Percentiles rank a stretch among this genome's conserved stretches.
Evolutionary conservation across 2,329 filamentous ascomycete species (phyloP).

Genomic region (Aspergillus fumigatiaffinis): DNA sequence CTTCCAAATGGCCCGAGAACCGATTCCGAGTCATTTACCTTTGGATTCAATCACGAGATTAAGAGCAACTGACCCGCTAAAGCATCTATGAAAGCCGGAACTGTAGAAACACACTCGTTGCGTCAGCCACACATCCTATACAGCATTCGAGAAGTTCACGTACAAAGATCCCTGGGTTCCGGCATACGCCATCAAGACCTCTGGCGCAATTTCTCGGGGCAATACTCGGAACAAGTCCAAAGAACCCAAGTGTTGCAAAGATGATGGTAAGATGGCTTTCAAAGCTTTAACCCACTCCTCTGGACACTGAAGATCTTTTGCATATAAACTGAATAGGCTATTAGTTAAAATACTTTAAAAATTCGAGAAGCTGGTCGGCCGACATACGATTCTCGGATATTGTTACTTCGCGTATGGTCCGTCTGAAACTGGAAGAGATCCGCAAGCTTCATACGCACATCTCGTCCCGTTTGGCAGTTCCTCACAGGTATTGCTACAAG

Average conservation of each 20-base stretch:
- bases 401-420: slow-evolving; percentile 1
- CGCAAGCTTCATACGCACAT: slow-evolving; percentile 30
- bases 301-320: slow-evolving; percentile 32
- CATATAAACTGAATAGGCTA: slow-evolving; percentile 30
- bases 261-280: slow-evolving; percentile 26
- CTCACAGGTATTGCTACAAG: slow-evolving; percentile 28
- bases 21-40: slow-evolving; percentile 12
- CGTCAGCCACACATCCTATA: neutral
- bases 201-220: slow-evolving; percentile 30
- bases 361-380: slow-evolving; percentile 3
- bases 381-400: slow-evolving; percentile 19
- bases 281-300: slow-evolving; percentile 28
- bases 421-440: slow-evolving; percentile 22
- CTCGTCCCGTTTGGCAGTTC: slow-evolving; percentile 32
- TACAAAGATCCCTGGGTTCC: slow-evolving; percentile 31
- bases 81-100: slow-evolving; percentile 36
- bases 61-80: slow-evolving; percentile 34
- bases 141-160: slow-evolving; percentile 2
- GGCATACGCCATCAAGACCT: slow-evolving; percentile 38
- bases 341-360: slow-evolving; percentile 6
- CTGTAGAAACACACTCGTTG: slow-evolving; percentile 11
- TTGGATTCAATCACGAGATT: slow-evolving; percentile 32
- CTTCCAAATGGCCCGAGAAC: neutral
- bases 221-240: slow-evolving; percentile 34
- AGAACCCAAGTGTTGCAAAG: slow-evolving; percentile 30